Conservation (phyloP, 352 stramenopile species). For the Phytophthora nicotianae region DNA sequence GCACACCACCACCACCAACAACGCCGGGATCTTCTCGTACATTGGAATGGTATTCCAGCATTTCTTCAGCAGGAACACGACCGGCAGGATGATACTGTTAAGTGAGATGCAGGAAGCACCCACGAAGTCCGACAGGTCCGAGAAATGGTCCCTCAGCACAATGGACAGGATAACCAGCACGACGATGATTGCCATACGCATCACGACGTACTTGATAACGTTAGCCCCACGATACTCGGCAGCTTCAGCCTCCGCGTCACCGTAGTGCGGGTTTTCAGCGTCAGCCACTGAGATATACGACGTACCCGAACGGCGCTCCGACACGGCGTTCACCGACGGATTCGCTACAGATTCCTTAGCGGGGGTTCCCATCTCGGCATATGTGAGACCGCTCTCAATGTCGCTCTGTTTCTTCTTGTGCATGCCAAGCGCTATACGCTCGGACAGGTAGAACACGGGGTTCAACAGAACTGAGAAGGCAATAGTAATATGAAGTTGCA, state of each 20-base stretch:
- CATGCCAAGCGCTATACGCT: slow-evolving; percentile 55
- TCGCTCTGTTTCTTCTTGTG: slow-evolving; percentile 47
- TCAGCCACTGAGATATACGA: slow-evolving; percentile 38
- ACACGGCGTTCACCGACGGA: slow-evolving; percentile 30
- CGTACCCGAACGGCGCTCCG: slow-evolving; percentile 25
- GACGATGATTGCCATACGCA: slow-evolving; percentile 48
- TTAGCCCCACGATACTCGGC: slow-evolving; percentile 45
- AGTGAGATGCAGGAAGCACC: slow-evolving; percentile 54
- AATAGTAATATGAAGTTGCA: slow-evolving; percentile 40
- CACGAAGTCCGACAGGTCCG: slow-evolving; percentile 59
- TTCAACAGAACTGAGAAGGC: slow-evolving; percentile 46
- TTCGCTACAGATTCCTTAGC: slow-evolving; percentile 31
- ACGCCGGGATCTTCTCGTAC: slow-evolving; percentile 43
- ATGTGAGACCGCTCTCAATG: slow-evolving; percentile 36
- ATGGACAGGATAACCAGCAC: slow-evolving; percentile 38
- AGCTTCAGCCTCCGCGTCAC: slow-evolving; percentile 37
- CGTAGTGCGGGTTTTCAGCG: slow-evolving; percentile 31
- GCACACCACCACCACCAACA: slow-evolving; percentile 41
- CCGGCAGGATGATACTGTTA: slow-evolving; percentile 63
- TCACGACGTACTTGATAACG: slow-evolving; percentile 47
- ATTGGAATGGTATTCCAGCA: slow-evolving; percentile 42
- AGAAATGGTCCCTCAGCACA: slow-evolving; percentile 41
- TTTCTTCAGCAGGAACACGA: slow-evolving; percentile 58
- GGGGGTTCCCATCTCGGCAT: slow-evolving; percentile 25
- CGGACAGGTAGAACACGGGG: slow-evolving; percentile 48